Conservation (phyloP, 2,329 filamentous ascomycete genomes). For the Aspergillus fructus region DNA sequence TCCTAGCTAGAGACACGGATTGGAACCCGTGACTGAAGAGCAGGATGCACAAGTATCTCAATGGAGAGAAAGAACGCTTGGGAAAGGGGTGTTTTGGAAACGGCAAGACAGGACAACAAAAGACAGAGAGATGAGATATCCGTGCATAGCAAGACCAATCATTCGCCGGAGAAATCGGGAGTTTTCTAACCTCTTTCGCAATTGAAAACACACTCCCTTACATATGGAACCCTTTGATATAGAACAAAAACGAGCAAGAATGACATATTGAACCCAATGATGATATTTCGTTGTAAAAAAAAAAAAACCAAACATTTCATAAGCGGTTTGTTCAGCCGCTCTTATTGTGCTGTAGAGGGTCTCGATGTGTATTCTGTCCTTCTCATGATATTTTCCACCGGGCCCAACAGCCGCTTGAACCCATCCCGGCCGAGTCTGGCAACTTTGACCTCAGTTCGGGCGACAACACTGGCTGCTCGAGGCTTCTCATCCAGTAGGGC, state of each 20-base stretch:
- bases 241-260: constrained; percentile 8
- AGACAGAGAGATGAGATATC: constrained; percentile 3
- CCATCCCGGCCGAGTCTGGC: constrained; percentile 89
- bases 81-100: neutral
- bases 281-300: constrained; percentile 2
- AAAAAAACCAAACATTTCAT: neutral
- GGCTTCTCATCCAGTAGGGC: constrained; percentile 91
- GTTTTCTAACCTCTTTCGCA: constrained; percentile 15
- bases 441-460: constrained; percentile 85
- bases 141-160: constrained; percentile 12
- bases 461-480: constrained; percentile 83
- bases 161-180: constrained; percentile 11
- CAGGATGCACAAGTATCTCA: neutral
- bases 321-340: constrained; percentile 14
- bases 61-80: neutral
- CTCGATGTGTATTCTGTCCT: constrained; percentile 51
- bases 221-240: constrained; percentile 8
- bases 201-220: constrained; percentile 13
- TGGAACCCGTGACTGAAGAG: neutral
- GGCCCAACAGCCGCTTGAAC: constrained; percentile 88
- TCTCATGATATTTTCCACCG: constrained; percentile 92
- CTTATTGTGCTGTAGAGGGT: constrained; percentile 24
- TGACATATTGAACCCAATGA: constrained; percentile 9
- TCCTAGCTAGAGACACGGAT: neutral
- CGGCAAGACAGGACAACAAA: neutral